Conservation (phyloP, 768 basidiomycete genomes). For the Russula sp. region DNA sequence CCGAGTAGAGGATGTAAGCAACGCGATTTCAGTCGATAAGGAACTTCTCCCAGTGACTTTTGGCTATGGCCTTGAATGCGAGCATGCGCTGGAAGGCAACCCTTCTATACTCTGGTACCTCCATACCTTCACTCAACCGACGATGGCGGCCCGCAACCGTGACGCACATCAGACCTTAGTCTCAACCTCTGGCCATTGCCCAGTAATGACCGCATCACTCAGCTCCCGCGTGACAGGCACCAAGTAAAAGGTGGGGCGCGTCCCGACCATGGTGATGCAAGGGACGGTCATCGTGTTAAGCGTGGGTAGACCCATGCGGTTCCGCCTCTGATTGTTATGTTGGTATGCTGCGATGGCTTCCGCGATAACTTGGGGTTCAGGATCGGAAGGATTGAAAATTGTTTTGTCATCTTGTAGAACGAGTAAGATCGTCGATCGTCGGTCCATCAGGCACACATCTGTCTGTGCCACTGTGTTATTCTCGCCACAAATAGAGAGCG, state of each 20-base stretch:
- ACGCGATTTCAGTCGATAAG: not conserved
- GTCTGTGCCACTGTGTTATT: not conserved
- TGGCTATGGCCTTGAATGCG: not conserved
- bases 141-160: too few relatives aligned
- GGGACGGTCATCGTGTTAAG: conserved; percentile 13
- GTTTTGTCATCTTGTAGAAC: conserved; percentile 5
- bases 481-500: not conserved
- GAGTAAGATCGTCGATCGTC: not conserved
- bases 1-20: not conserved
- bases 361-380: conserved; percentile 13
- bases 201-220: not conserved
- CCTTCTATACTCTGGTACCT: not conserved
- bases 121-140: too few relatives aligned
- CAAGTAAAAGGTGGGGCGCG: conserved; percentile 7
- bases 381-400: not conserved
- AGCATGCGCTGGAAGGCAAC: not conserved
- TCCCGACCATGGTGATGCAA: conserved; percentile 5
- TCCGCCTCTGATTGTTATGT: conserved; percentile 1
- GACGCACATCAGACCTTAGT: too few relatives aligned
- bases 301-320: not conserved
- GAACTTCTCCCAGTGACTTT: not conserved
- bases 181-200: too few relatives aligned
- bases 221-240: conserved; percentile 3
- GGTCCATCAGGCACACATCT: not conserved
- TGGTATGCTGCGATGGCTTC: conserved; percentile 5